Conservation (phyloP, 371 early-diverging fungal species). For the Parasitella parasitica region DNA sequence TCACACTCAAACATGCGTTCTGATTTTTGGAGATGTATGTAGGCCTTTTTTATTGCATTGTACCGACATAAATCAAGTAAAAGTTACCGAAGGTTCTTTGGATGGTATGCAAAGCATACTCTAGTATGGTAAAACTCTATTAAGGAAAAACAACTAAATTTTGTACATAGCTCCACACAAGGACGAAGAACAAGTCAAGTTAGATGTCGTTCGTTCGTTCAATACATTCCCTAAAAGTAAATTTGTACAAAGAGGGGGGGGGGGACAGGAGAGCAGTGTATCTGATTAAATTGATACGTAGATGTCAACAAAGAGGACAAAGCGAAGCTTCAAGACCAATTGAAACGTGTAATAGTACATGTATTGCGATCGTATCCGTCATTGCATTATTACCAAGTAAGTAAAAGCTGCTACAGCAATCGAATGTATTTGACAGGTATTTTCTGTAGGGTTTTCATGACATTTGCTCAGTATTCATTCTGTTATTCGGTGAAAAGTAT, state of each 20-base stretch:
- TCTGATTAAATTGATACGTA: neutral
- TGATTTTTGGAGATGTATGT: too few relatives aligned
- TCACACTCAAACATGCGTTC: too few relatives aligned
- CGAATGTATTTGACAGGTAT: neutral
- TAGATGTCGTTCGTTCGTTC: conserved; percentile 56
- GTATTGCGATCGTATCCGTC: conserved; percentile 57
- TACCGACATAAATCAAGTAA: conserved; percentile 3
- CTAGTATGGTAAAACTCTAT: too few relatives aligned
- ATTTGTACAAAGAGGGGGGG: too few relatives aligned
- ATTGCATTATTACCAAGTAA: conserved; percentile 71
- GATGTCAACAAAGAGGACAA: conserved; percentile 35
- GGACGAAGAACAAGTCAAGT: conserved; percentile 52
- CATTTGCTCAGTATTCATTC: conserved; percentile 60
- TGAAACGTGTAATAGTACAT: conserved; percentile 48
- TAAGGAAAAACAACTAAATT: neutral
- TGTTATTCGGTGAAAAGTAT: conserved; percentile 55
- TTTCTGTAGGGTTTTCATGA: conserved; percentile 69
- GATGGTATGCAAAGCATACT: neutral
- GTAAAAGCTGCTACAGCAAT: neutral
- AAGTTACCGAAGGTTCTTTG: conserved; percentile 5
- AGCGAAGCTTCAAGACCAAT: conserved; percentile 38
- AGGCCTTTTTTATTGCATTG: conserved; percentile 55
- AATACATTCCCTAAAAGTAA: conserved; percentile 42
- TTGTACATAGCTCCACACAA: conserved; percentile 31
- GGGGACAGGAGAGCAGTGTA: too few relatives aligned